phyloP scores from a whole-genome alignment of 805 yeast species.

The Kuraishia cidri region DNA sequence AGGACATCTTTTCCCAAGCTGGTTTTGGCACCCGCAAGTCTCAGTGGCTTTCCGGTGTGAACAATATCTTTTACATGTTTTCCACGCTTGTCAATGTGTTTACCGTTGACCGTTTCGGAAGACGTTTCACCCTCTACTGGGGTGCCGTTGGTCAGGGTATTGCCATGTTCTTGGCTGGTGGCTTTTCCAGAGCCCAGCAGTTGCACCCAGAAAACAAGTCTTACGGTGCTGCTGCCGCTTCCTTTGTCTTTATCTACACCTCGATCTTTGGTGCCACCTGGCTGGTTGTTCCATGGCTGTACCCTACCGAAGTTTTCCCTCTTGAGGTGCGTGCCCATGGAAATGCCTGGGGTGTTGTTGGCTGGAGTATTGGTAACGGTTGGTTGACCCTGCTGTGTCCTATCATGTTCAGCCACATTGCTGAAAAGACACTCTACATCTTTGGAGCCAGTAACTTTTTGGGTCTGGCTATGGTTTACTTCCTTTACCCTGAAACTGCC shows the following conservation, averaged over 20 bases:
- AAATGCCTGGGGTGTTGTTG: conserved; percentile 50
- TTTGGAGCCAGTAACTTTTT: conserved; percentile 33
- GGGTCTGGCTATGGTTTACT: conserved; percentile 30
- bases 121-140: conserved; percentile 24
- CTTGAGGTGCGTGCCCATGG: conserved; percentile 40
- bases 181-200: conserved; percentile 18
- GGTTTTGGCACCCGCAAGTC: conserved; percentile 25
- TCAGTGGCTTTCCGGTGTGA: conserved; percentile 28
- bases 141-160: conserved; percentile 27
- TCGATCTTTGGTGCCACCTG: conserved; percentile 38
- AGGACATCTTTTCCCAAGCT: conserved; percentile 34
- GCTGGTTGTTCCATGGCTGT: conserved; percentile 41
- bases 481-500: conserved; percentile 36
- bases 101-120: conserved; percentile 34
- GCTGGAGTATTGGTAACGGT: conserved; percentile 46
- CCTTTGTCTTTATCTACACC: conserved; percentile 36
- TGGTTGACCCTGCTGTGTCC: conserved; percentile 51
- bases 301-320: conserved; percentile 53
- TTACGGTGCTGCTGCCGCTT: conserved; percentile 37
- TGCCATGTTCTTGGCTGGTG: conserved; percentile 35
- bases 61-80: conserved; percentile 25
- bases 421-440: conserved; percentile 30
- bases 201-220: conserved; percentile 11
- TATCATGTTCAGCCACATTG: conserved; percentile 26
- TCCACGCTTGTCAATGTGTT: conserved; percentile 32